phyloP scores from a whole-genome alignment of 2,329 filamentous ascomycete genomes.

The Talaromyces albobiverticillius region DNA sequence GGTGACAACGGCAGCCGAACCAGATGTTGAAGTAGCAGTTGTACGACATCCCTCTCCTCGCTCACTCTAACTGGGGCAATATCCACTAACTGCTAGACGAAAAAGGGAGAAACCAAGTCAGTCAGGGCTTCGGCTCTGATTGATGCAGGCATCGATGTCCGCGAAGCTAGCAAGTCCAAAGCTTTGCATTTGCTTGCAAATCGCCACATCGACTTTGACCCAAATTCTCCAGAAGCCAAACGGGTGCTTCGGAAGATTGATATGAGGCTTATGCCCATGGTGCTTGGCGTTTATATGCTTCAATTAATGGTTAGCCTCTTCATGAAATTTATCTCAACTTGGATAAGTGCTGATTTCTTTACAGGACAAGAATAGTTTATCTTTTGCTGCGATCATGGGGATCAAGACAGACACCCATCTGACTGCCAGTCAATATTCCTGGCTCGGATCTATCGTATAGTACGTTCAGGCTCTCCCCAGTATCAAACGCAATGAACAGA shows the following conservation, averaged over 20 bases:
- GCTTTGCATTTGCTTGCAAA: not conserved
- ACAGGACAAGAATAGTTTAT: slow-evolving; percentile 7
- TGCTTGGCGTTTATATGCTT: slow-evolving; percentile 1
- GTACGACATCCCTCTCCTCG: not conserved
- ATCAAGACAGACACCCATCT: slow-evolving; percentile 4
- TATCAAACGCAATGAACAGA: not conserved
- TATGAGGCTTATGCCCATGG: slow-evolving; percentile 1
- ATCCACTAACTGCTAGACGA: not conserved
- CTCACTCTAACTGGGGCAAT: not conserved
- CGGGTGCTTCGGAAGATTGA: slow-evolving; percentile 2
- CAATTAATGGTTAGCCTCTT: not conserved
- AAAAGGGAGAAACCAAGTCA: not conserved
- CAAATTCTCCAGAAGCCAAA: not conserved
- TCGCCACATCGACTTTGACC: not conserved
- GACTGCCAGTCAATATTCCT: not conserved
- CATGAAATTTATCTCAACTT: not conserved
- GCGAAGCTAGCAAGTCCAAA: slow-evolving; percentile 3
- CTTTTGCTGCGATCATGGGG: slow-evolving; percentile 5
- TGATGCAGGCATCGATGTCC: not conserved
- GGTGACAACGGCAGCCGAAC: not conserved
- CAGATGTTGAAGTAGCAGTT: not conserved
- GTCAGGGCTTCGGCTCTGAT: not conserved
- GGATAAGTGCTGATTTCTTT: not conserved
- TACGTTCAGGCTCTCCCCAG: not conserved
- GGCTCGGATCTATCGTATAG: slow-evolving; percentile 6